A percentile compares a stretch with the other conserved stretches of the same genome.
Evolutionary conservation across 2,329 filamentous ascomycete genomes (phyloP).

Genomic region (Pestalotiopsis fici): DNA sequence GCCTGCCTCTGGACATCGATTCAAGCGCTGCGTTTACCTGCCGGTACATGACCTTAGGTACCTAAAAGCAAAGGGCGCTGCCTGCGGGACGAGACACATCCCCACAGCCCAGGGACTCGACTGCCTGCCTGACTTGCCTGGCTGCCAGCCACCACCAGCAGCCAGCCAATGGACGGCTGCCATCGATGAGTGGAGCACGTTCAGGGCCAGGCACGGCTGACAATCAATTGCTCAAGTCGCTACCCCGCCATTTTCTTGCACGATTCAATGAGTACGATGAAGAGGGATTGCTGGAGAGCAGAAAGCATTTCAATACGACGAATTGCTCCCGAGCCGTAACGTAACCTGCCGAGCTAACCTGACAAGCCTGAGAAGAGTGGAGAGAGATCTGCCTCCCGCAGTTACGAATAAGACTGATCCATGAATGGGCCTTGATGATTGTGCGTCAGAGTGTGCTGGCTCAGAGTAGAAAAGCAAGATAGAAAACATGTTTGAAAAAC

Average conservation of each 20-base stretch:
- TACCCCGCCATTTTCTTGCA: conserved; percentile 4
- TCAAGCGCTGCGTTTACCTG: neutral
- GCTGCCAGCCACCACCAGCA: neutral
- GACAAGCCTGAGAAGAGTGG: too few species aligned
- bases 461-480: too few species aligned
- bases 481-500: too few species aligned
- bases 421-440: too few species aligned
- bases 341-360: too few species aligned
- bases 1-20: neutral
- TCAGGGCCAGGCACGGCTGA: conserved; percentile 10
- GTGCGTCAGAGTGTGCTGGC: too few species aligned
- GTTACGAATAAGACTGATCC: too few species aligned
- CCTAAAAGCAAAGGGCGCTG: neutral
- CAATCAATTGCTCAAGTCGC: neutral
- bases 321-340: neutral
- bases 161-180: neutral
- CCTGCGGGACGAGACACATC: neutral
- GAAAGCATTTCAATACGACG: neutral
- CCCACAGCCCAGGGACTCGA: neutral
- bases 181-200: neutral
- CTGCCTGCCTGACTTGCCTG: neutral
- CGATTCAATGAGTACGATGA: neutral
- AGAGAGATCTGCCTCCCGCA: too few species aligned
- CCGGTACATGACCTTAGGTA: neutral
- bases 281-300: neutral